Conservation (phyloP, 2,329 filamentous ascomycete species). For the Salinomyces thailandicus region DNA sequence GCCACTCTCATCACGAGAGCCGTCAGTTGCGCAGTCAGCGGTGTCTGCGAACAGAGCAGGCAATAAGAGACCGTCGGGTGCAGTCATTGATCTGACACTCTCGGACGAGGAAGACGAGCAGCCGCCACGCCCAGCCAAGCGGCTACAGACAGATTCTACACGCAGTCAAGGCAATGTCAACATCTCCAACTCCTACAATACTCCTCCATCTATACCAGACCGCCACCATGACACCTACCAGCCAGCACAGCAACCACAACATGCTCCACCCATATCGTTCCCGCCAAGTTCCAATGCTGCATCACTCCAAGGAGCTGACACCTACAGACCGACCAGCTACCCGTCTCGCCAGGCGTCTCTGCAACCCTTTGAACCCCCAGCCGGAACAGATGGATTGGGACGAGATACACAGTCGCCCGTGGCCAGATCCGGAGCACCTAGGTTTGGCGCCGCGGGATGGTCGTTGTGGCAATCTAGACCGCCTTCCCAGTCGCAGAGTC, state of each 20-base stretch:
- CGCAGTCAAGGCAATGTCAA: neutral
- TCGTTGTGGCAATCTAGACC: slow-evolving; percentile 1
- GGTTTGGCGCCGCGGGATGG: neutral
- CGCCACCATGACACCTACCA: slow-evolving; percentile 1
- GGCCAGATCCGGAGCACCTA: neutral
- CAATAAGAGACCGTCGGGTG: slow-evolving; percentile 34
- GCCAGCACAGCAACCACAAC: slow-evolving; percentile 2
- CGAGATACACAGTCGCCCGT: neutral
- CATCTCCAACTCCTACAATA: slow-evolving; percentile 3
- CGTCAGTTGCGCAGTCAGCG: slow-evolving; percentile 24
- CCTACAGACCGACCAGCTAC: slow-evolving; percentile 4
- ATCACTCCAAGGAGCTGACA: slow-evolving; percentile 5
- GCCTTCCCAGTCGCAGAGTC: neutral
- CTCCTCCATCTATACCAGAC: slow-evolving; percentile 8
- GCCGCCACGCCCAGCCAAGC: slow-evolving; percentile 25
- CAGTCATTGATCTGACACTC: slow-evolving; percentile 41
- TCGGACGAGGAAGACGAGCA: slow-evolving; percentile 39
- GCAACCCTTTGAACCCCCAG: neutral
- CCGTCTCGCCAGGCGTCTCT: neutral
- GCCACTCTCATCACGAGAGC: slow-evolving; percentile 36
- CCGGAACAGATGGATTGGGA: neutral
- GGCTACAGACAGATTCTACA: slow-evolving; percentile 9
- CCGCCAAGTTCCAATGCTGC: neutral
- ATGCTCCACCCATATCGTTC: neutral
- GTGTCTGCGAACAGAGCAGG: slow-evolving; percentile 24